A percentile compares a stretch with the other conserved stretches of the same genome.
These are phyloP conservation scores for Pulveroboletus sp. DNA, from an alignment of 768 basidiomycete genomes.

Conservation along the genomic window DNA sequence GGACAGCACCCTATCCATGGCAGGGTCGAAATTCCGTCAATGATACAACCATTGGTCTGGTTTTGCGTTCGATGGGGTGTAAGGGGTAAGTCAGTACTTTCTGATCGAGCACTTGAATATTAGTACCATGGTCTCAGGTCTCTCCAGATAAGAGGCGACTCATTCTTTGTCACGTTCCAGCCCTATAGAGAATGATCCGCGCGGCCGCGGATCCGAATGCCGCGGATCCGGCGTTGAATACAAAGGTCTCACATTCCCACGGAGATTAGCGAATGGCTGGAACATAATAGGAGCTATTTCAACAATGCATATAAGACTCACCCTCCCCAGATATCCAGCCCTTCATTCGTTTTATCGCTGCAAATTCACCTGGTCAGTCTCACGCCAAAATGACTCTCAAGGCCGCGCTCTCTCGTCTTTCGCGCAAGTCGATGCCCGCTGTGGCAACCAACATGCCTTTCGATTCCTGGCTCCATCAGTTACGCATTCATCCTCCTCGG, in stretches of 20 bases:
- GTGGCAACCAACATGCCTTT: not conserved
- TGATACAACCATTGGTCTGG: too few species aligned
- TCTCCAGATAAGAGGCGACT: too few species aligned
- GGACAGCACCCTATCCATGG: too few species aligned
- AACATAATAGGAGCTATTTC: not conserved
- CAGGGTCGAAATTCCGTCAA: too few species aligned
- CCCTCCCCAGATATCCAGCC: accelerated
- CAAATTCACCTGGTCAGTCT: not conserved
- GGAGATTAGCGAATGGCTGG: not conserved
- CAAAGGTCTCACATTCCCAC: not conserved
- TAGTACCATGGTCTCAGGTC: too few species aligned
- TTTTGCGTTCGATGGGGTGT: too few species aligned
- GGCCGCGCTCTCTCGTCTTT: not conserved
- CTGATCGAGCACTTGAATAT: too few species aligned
- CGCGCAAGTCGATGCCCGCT: not conserved
- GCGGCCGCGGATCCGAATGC: not conserved
- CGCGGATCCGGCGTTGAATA: not conserved
- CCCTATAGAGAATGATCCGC: too few species aligned
- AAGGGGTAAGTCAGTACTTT: too few species aligned
- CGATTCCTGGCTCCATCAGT: not conserved
- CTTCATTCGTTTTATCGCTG: too few species aligned
- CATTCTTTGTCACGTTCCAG: too few species aligned
- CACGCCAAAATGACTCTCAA: too few species aligned
- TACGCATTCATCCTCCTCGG: not conserved
- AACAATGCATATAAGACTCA: not conserved